Base-by-base conservation (phyloP, 768 basidiomycete species). In the Leucocoprinus birnbaumii region DNA sequence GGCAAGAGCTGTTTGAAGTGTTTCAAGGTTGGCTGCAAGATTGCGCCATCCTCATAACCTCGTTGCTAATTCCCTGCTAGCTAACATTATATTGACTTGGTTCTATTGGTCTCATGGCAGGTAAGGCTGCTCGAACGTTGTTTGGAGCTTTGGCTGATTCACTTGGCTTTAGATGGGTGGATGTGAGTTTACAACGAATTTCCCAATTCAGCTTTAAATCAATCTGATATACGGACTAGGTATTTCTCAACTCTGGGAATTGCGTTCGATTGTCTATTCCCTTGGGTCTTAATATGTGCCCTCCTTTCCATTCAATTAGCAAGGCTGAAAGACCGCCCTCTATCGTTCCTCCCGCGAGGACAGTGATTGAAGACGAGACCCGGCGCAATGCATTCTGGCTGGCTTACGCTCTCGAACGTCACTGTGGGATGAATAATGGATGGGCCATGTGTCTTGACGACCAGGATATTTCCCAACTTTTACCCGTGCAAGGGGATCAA, bases 51-150 rank as follows among this genome's bases (percentile, higher is more conserved):
- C n/a, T 46, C 4, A 27, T 6, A 16, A 53, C 13, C 35, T 43
- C 34, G 11, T 31, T 4, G 25, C 21, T 45, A 24, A 52, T 40
- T 34, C 19, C 18, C 1, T 7, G 48, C 5, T 48, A 91, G 88
- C 86, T 9, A 74, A 79, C 42, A 73, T 86, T 13, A 73, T 90
- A 41, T 69, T 89, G 42, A 78, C 78, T 8, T 87, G 86, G 84
- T 88, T 85, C 66, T 87, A 87, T 61, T 87, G 85, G 80, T 83
- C 78, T 45, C 84, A 89, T 65, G 85, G 84, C 46, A 84, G 80
- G 85, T 83, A 57, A 57, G 76, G n/a, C 53, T 41, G 25, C n/a
- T 31, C 51, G 42, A 18, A 16, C 51, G 46, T 31, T 22, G 8
- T 24, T 3, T 45, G 53, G 8, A 44, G 25, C n/a, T 19, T 38